Conservation (phyloP, 2,329 filamentous ascomycete species). For the Monosporascus sp. region DNA sequence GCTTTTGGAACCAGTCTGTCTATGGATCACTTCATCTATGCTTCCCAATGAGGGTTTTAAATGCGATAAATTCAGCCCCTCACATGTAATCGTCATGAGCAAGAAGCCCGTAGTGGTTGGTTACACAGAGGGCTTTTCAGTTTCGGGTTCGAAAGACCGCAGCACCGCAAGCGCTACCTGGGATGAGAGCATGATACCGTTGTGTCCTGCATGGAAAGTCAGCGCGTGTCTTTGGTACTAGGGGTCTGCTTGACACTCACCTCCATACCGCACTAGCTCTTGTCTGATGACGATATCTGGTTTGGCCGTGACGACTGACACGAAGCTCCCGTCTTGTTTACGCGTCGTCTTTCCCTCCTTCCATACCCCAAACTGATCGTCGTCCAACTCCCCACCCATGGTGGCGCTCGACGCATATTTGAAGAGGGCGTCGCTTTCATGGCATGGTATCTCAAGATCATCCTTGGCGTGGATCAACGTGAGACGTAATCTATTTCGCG, state of each 20-base stretch:
- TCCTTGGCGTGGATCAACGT: slow-evolving; percentile 75
- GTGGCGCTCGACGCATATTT: slow-evolving; percentile 51
- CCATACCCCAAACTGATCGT: slow-evolving; percentile 35
- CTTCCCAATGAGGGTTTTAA: too few species aligned
- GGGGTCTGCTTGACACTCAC: slow-evolving; percentile 31
- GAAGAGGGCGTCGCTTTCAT: slow-evolving; percentile 62
- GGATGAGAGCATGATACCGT: slow-evolving; percentile 61
- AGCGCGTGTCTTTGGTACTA: slow-evolving; percentile 3
- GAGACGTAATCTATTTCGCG: slow-evolving; percentile 54
- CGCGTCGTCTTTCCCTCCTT: slow-evolving; percentile 42
- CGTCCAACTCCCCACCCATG: slow-evolving; percentile 29
- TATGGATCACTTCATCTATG: too few species aligned
- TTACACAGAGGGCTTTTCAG: background rate
- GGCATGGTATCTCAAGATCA: slow-evolving; percentile 77
- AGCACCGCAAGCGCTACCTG: slow-evolving; percentile 60
- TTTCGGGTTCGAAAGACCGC: slow-evolving; percentile 52
- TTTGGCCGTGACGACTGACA: slow-evolving; percentile 39
- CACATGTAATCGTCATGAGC: background rate
- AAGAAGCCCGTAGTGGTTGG: background rate
- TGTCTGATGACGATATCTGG: slow-evolving; percentile 47
- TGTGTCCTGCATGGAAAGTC: slow-evolving; percentile 53
- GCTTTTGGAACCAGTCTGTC: too few species aligned
- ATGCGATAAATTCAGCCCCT: too few species aligned
- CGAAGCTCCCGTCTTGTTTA: slow-evolving; percentile 43
- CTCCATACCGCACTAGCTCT: slow-evolving; percentile 50